Conservation (phyloP, 108 stramenopile genomes). For the Seminavis robusta region DNA sequence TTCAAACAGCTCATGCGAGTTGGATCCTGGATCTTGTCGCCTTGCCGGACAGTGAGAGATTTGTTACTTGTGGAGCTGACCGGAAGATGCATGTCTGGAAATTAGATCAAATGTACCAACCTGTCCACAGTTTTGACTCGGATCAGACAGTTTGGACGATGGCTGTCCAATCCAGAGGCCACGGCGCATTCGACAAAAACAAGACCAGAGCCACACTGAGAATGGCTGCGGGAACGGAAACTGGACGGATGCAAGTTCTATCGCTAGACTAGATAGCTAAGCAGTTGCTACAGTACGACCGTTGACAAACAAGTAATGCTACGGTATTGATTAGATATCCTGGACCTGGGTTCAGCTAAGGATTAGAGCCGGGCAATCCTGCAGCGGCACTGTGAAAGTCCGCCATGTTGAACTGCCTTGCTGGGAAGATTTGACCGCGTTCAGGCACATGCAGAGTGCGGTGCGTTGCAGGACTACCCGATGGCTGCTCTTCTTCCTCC, state of each 20-base stretch:
- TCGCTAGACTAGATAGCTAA: slow-evolving; percentile 20
- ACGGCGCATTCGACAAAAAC: not conserved
- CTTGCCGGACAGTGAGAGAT: slow-evolving; percentile 27
- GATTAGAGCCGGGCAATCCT: too few relatives aligned
- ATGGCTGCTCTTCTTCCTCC: not conserved
- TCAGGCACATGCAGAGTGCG: too few relatives aligned
- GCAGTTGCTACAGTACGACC: not conserved
- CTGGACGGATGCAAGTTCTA: slow-evolving; percentile 30
- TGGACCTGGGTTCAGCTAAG: too few relatives aligned
- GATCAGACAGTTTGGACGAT: slow-evolving; percentile 4
- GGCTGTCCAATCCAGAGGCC: too few relatives aligned
- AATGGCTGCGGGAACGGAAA: slow-evolving; percentile 29
- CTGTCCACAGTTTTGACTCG: slow-evolving; percentile 32
- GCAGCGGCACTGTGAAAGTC: not conserved
- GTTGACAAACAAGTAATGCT: too few relatives aligned
- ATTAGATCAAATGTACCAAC: slow-evolving; percentile 19
- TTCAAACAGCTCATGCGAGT: slow-evolving; percentile 33
- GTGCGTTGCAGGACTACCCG: not conserved
- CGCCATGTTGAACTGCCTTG: not conserved
- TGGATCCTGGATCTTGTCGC: slow-evolving; percentile 30
- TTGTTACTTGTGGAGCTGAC: slow-evolving; percentile 40
- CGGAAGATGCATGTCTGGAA: slow-evolving; percentile 36
- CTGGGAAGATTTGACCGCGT: not conserved
- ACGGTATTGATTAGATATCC: too few relatives aligned
- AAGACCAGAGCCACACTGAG: slow-evolving; percentile 8